phyloP scores from a whole-genome alignment of 1,284 basidiomycete species.

The Anthracocystis setariae region DNA sequence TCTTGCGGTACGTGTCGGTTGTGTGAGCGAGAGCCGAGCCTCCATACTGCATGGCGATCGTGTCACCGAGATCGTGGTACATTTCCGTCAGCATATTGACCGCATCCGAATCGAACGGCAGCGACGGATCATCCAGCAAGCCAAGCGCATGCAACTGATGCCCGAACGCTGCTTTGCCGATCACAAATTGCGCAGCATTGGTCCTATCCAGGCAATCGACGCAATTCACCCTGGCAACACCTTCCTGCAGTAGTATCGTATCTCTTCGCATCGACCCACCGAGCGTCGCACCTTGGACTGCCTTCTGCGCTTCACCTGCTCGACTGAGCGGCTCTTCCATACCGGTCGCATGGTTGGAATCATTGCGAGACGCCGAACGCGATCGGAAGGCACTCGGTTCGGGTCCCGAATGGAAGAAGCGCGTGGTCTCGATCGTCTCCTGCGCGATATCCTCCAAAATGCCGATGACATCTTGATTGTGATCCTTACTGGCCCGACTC shows the following conservation, averaged over 20 bases:
- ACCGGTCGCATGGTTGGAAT: slow-evolving; percentile 2
- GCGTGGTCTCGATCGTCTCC: slow-evolving; percentile 87
- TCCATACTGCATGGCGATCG: slow-evolving; percentile 83
- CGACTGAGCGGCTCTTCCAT: background rate
- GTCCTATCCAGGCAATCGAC: slow-evolving; percentile 93
- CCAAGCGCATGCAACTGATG: slow-evolving; percentile 96
- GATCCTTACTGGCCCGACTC: slow-evolving; percentile 73
- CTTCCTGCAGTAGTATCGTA: slow-evolving; percentile 83
- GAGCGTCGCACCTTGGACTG: background rate
- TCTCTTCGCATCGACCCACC: slow-evolving; percentile 23
- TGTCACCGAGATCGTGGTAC: slow-evolving; percentile 79
- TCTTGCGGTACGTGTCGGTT: slow-evolving; percentile 93
- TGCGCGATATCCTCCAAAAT: slow-evolving; percentile 95
- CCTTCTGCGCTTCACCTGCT: background rate
- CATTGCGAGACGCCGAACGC: background rate
- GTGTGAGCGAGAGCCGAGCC: slow-evolving; percentile 91
- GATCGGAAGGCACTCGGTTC: slow-evolving; percentile 51
- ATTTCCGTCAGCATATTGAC: slow-evolving; percentile 98
- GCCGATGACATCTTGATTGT: slow-evolving; percentile 94
- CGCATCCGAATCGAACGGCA: slow-evolving; percentile 93
- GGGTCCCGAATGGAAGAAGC: slow-evolving; percentile 83
- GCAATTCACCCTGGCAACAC: slow-evolving; percentile 74
- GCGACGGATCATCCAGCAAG: slow-evolving; percentile 75
- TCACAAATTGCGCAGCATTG: slow-evolving; percentile 97
- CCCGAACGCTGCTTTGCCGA: slow-evolving; percentile 92